phyloP scores from a whole-genome alignment of 192 early-diverging fungal species.

The Coemansia sp. region DNA sequence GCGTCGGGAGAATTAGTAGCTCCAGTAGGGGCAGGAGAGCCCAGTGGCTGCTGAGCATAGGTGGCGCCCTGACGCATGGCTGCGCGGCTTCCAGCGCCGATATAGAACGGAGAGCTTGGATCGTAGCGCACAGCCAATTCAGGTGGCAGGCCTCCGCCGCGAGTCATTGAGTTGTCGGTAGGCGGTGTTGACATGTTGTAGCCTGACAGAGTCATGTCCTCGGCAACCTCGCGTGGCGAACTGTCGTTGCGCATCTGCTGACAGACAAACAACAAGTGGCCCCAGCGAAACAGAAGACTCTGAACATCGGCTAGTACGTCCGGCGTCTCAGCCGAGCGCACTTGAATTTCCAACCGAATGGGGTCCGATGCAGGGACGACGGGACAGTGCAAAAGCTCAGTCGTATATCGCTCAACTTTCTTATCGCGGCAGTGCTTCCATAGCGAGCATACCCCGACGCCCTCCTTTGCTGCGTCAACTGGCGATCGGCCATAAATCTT shows the following conservation, averaged over 20 bases:
- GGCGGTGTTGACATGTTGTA: constrained; percentile 48
- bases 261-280: constrained; percentile 48
- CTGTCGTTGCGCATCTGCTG: constrained; percentile 45
- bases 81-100: neutral
- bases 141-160: neutral
- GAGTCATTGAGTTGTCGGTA: constrained; percentile 14
- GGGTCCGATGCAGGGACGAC: constrained; percentile 28
- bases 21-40: constrained; percentile 4
- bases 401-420: constrained; percentile 19
- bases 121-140: constrained; percentile 9
- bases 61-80: constrained; percentile 1
- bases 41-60: neutral
- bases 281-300: constrained; percentile 52
- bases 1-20: constrained; percentile 13
- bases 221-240: constrained; percentile 5
- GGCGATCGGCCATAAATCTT: constrained; percentile 27
- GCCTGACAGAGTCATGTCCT: constrained; percentile 20
- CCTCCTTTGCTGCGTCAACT: constrained; percentile 16
- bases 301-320: constrained; percentile 22
- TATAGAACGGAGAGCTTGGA: neutral
- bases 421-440: constrained; percentile 33
- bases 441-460: constrained; percentile 22
- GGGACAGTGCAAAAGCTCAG: constrained; percentile 23
- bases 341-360: constrained; percentile 35
- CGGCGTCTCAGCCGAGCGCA: constrained; percentile 10